Conservation (phyloP, 176 grass and related monocot genomes). For the Poa pratensis region DNA sequence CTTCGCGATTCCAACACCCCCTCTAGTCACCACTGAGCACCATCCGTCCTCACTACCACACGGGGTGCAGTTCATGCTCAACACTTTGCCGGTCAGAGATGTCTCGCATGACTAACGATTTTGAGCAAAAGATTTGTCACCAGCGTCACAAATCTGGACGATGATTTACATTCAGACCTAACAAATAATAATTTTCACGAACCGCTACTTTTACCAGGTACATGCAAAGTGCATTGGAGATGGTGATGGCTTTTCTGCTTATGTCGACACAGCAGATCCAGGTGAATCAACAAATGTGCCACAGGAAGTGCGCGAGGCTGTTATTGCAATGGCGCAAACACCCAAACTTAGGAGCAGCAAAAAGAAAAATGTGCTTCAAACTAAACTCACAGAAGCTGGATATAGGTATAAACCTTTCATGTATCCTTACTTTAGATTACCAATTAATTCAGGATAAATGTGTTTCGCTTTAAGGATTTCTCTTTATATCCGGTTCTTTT, state of each 20-base stretch:
- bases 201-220: constrained; percentile 23
- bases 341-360: neutral
- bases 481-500: neutral
- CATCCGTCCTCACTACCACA: neutral
- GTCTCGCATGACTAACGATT: neutral
- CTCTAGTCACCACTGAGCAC: neutral
- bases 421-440: neutral
- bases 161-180: constrained; percentile 13
- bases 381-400: constrained; percentile 15
- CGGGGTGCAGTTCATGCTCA: constrained; percentile 29
- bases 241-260: constrained; percentile 51
- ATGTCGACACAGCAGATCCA: constrained; percentile 37
- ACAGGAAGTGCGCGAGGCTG: constrained; percentile 18
- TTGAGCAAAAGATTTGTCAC: neutral
- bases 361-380: neutral
- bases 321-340: constrained; percentile 10
- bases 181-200: constrained; percentile 1
- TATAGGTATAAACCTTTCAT: constrained; percentile 39
- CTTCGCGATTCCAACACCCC: neutral
- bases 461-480: neutral
- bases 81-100: constrained; percentile 44
- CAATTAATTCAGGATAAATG: neutral
- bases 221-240: constrained; percentile 37
- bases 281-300: constrained; percentile 16
- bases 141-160: neutral